These are phyloP conservation scores for Claviceps sp. DNA, from an alignment of 2,329 filamentous ascomycete species.

Conservation along the genomic window DNA sequence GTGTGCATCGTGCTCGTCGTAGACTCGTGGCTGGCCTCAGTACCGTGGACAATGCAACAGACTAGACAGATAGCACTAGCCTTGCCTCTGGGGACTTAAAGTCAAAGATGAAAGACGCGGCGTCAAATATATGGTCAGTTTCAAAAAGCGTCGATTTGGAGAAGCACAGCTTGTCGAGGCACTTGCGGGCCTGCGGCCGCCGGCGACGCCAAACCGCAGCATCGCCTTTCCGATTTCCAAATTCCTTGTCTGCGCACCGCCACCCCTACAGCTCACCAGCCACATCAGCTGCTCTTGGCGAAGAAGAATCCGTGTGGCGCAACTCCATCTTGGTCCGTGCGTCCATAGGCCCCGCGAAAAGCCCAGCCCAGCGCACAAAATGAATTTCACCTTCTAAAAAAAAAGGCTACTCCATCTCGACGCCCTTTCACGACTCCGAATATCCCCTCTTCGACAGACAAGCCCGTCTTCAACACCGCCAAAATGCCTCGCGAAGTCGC, in stretches of 20 bases:
- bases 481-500: constrained; percentile 97
- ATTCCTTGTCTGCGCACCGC: not conserved
- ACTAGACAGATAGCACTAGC: not conserved
- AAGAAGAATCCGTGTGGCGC: not conserved
- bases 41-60: not conserved
- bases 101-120: too few species aligned
- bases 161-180: too few species aligned
- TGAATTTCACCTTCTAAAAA: not conserved
- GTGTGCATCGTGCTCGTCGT: constrained; percentile 45
- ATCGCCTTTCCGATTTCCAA: not conserved
- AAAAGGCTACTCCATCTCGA: not conserved
- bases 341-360: constrained; percentile 8
- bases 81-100: not conserved
- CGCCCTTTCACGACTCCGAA: constrained; percentile 4
- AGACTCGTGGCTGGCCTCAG: not conserved
- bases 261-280: not conserved
- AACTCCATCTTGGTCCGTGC: constrained; percentile 9
- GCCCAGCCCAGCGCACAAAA: constrained; percentile 8
- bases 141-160: too few species aligned
- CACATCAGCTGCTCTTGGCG: not conserved
- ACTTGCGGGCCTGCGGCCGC: not conserved
- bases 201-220: not conserved
- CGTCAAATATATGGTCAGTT: too few species aligned
- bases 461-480: constrained; percentile 33
- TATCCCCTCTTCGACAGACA: constrained; percentile 8